Evolutionary conservation across 2,329 filamentous ascomycete genomes (phyloP).

Genomic region (Fusarium sp.): DNA sequence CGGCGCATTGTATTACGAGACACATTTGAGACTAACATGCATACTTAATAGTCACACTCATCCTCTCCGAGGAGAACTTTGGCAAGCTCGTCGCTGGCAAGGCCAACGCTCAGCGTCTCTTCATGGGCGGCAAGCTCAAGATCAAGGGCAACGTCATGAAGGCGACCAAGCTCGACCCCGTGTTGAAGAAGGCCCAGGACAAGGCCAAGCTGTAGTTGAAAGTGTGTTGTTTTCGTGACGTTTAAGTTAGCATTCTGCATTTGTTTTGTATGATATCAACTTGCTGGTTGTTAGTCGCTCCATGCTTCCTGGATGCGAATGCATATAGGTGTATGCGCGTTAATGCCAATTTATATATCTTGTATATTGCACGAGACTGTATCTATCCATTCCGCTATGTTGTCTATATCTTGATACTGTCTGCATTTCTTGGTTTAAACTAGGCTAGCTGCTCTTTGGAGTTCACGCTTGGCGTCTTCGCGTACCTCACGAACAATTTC

Average conservation of each 20-base stretch:
- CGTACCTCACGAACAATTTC: slow-evolving; percentile 60
- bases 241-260: slow-evolving; percentile 20
- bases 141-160: slow-evolving; percentile 99
- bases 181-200: slow-evolving; percentile 87
- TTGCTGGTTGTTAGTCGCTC: slow-evolving; percentile 23
- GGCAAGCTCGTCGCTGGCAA: slow-evolving; percentile 84
- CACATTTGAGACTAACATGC: slow-evolving; percentile 3
- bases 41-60: slow-evolving; percentile 77
- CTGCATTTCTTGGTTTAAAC: slow-evolving; percentile 10
- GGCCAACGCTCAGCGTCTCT: slow-evolving; percentile 93
- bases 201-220: slow-evolving; percentile 82
- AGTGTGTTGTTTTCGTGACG: neutral
- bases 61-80: slow-evolving; percentile 89
- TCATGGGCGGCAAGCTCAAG: slow-evolving; percentile 99
- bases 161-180: slow-evolving; percentile 94
- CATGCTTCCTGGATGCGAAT: slow-evolving; percentile 30
- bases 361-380: neutral
- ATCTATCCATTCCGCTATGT: slow-evolving; percentile 34
- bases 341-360: slow-evolving; percentile 21
- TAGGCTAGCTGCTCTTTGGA: slow-evolving; percentile 49
- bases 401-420: neutral
- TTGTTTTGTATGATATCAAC: slow-evolving; percentile 46
- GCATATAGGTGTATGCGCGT: slow-evolving; percentile 40
- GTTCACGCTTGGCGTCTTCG: slow-evolving; percentile 53
- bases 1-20: slow-evolving; percentile 11